A percentile compares a stretch with the other conserved stretches of the same genome.
Conservation (phyloP, 176 grass and related monocot species). For the Triticum dicoccoides region DNA sequence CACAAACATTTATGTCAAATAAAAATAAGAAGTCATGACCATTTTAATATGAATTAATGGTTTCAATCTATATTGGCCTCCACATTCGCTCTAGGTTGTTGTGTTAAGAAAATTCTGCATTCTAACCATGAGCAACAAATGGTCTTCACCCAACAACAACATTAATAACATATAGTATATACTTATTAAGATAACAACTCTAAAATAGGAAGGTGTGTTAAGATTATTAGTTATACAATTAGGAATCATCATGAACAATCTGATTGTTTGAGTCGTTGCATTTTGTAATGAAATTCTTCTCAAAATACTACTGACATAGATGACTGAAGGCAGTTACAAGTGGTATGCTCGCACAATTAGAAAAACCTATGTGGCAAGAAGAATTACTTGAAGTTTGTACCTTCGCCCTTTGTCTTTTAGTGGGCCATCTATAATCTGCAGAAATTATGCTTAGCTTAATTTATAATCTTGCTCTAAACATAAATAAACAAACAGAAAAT, state of each 20-base stretch:
- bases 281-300: background rate
- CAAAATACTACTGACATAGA: background rate
- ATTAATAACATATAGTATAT: background rate
- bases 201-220: background rate
- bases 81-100: too few relatives aligned
- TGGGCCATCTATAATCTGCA: background rate
- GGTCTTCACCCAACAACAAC: background rate
- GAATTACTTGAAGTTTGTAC: background rate
- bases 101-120: background rate
- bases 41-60: too few relatives aligned
- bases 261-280: background rate
- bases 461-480: background rate
- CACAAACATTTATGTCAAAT: background rate
- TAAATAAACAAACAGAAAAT: background rate
- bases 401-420: background rate
- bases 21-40: background rate
- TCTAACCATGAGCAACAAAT: background rate
- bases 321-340: too few relatives aligned
- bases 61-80: too few relatives aligned
- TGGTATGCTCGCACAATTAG: too few relatives aligned
- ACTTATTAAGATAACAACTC: background rate
- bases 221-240: background rate
- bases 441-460: background rate
- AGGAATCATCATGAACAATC: background rate
- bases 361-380: background rate